Evolutionary conservation across 1,284 basidiomycete genomes (phyloP), one percentile per base, ranked within the genome.

Genomic region (Naganishia sp.): DNA sequence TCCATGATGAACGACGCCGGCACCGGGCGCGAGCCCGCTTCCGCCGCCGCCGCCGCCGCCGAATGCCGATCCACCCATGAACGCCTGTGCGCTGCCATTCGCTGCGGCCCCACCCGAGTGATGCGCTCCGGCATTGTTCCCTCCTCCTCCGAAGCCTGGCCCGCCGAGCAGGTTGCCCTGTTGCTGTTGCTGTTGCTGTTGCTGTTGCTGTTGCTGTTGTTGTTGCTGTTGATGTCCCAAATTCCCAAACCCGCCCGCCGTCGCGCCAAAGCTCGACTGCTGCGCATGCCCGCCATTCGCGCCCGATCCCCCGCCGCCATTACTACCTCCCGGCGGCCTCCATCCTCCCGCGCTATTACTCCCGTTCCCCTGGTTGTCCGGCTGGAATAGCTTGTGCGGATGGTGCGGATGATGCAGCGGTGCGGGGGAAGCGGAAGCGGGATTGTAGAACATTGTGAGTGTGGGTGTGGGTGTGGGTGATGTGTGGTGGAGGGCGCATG

Each of bases 391-490:
- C 43, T 66, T 66, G 51, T 66, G 31, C 41, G 41, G 55, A 13
- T 61, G 58, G 23, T 61, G 58, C 10, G 42, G 39, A 42, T 58
- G 56, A 21, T 58, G 56, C 3, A 58, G 23, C 9, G 47, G 58
- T 25, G 58, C 65, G 35, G 65, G 65, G 18, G 65, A 62, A 39
- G 65, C 57, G 25, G 64, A 35, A 32, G 64, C 54, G 43, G 65
- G 56, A 42, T 66, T 66, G 58, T 66, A 66, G 50, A 66, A 66
- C 65, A 66, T 66, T 42, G 7, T 28, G 21, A 5, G 28, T 5
- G 41, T 25, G 42, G n/a, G 42, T 28, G 41, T 28, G 21, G 28
- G 28, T 5, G 41, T 25, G 42, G n/a, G 42, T 28, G 41, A 2
- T 46, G 18, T 50, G n/a, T 15, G 50, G 25, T 52, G 25, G 50